Percentiles rank a stretch among this genome's conserved stretches.
Conservation (phyloP, 1,139 yeast genomes). For the Wickerhamomyces sp. region DNA sequence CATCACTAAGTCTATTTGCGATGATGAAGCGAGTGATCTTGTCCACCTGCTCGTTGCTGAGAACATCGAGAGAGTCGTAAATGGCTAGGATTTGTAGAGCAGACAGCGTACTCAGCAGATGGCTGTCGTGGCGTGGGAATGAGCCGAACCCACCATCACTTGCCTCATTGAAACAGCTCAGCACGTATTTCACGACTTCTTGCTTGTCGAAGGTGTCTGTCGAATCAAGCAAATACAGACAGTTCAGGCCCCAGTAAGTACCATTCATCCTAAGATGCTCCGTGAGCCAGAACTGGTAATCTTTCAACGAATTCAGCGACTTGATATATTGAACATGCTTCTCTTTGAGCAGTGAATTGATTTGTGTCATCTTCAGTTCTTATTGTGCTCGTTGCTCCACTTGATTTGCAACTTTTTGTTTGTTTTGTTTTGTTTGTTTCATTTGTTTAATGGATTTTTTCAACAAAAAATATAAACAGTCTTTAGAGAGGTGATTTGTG, state of each 20-base stretch:
- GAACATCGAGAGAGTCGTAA: constrained; percentile 51
- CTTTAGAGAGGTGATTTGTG: too few relatives aligned
- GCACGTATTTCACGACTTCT: constrained; percentile 63
- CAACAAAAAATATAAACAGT: not conserved
- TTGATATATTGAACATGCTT: constrained; percentile 52
- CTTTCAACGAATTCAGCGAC: constrained; percentile 46
- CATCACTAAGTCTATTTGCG: constrained; percentile 61
- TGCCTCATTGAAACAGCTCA: constrained; percentile 57
- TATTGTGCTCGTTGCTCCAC: not conserved
- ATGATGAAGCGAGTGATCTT: constrained; percentile 44
- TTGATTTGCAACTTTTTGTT: not conserved
- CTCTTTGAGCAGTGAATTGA: constrained; percentile 25
- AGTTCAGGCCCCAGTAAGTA: constrained; percentile 90
- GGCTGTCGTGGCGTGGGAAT: constrained; percentile 86
- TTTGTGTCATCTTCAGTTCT: not conserved
- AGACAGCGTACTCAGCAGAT: constrained; percentile 79
- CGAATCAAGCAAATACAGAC: constrained; percentile 58
- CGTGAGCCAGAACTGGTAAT: constrained; percentile 80
- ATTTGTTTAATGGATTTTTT: not conserved
- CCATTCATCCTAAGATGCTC: constrained; percentile 92
- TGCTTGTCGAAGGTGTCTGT: constrained; percentile 52
- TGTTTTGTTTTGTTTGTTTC: not conserved
- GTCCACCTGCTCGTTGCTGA: constrained; percentile 27
- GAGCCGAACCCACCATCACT: constrained; percentile 75
- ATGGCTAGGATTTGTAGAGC: constrained; percentile 77